Evolutionary conservation across 495 filamentous ascomycete genomes (phyloP).

Genomic region (Aspergillus coremiiformis): DNA sequence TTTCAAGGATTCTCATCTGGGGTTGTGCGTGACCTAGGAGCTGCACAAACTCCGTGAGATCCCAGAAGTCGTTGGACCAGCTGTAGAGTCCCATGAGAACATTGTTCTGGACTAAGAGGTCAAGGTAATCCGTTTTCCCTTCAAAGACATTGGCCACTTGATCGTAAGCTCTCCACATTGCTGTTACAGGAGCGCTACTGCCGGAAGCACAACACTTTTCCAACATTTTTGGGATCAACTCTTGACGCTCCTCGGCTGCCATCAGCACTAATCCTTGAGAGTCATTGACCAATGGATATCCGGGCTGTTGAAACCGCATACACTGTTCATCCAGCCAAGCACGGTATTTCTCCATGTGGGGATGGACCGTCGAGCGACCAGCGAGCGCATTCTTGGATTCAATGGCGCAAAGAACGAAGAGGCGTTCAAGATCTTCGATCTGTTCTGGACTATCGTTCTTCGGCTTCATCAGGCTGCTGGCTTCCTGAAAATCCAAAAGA

Average conservation of each 20-base stretch:
- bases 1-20: slow-evolving; percentile 34
- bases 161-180: no score
- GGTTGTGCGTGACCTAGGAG: slow-evolving; percentile 33
- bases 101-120: no score
- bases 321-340: neutral
- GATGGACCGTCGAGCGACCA: neutral
- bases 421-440: no score
- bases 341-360: neutral
- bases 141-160: no score
- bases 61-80: no score
- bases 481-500: slow-evolving; percentile 13
- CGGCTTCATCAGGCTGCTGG: slow-evolving; percentile 10
- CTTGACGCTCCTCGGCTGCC: neutral
- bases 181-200: no score
- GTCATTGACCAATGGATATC: neutral
- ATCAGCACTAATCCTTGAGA: neutral
- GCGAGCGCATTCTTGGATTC: neutral
- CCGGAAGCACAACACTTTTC: no score
- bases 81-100: slow-evolving; percentile 25
- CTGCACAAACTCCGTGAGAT: slow-evolving; percentile 13
- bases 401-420: slow-evolving; percentile 13
- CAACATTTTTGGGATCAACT: no score
- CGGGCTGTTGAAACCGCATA: neutral
- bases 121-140: no score
- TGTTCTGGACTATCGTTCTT: no score